Conservation (phyloP, 345 rosid genomes). For the Firmiana major region DNA sequence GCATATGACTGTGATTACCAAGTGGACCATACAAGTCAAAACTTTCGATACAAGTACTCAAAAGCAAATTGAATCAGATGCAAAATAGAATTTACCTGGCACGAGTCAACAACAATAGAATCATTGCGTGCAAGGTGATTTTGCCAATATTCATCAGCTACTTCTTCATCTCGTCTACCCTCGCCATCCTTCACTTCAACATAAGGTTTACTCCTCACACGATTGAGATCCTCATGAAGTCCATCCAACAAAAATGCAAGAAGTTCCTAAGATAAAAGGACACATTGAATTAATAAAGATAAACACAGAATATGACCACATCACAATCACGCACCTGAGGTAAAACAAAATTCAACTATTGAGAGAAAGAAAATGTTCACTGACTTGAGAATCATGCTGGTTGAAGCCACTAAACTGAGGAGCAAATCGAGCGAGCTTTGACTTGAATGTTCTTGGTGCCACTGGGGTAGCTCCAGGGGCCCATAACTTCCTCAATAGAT, state of each 20-base stretch:
- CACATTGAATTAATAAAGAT: slow-evolving; percentile 27
- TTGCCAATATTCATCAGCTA: slow-evolving; percentile 94
- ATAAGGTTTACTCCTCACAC: slow-evolving; percentile 86
- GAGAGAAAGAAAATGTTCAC: slow-evolving; percentile 31
- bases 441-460: slow-evolving; percentile 84
- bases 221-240: slow-evolving; percentile 96
- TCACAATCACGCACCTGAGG: slow-evolving; percentile 15
- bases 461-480: slow-evolving; percentile 86
- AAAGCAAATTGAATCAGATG: slow-evolving; percentile 23
- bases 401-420: slow-evolving; percentile 93
- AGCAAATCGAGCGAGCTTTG: slow-evolving; percentile 94
- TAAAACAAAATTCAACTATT: slow-evolving; percentile 16
- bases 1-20: not conserved
- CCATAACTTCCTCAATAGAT: slow-evolving; percentile 86
- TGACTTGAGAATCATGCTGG: slow-evolving; percentile 99
- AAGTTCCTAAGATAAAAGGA: slow-evolving; percentile 62
- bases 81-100: slow-evolving; percentile 63
- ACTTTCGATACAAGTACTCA: slow-evolving; percentile 15
- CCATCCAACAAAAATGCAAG: slow-evolving; percentile 96
- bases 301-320: slow-evolving; percentile 14
- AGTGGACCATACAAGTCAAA: slow-evolving; percentile 3
- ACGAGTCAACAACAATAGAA: slow-evolving; percentile 83
- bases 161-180: slow-evolving; percentile 73
- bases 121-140: slow-evolving; percentile 88
- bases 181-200: slow-evolving; percentile 89